A percentile compares a stretch with the other conserved stretches of the same genome.
These are phyloP conservation scores for Luffa acutangula DNA, from an alignment of 306 rosid species.

Conservation along the genomic window DNA sequence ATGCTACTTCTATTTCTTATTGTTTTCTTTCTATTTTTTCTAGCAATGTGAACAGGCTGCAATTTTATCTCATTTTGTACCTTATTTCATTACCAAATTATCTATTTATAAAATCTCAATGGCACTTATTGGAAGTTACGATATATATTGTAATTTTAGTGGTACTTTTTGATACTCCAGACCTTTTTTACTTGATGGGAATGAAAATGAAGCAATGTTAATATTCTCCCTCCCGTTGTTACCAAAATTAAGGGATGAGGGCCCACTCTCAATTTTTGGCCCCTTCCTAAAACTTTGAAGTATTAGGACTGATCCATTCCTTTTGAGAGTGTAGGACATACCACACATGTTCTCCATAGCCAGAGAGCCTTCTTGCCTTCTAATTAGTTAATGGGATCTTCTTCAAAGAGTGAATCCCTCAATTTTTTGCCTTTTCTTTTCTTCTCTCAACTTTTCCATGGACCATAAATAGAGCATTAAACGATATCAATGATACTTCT, in stretches of 20 bases:
- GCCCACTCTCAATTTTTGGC: neutral
- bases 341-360: neutral
- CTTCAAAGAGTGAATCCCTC: neutral
- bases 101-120: neutral
- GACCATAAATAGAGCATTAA: neutral
- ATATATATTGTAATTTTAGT: neutral
- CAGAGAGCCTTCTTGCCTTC: no score
- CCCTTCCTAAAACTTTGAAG: neutral
- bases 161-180: neutral
- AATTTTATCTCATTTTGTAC: neutral
- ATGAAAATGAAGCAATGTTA: neutral
- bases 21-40: neutral
- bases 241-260: neutral
- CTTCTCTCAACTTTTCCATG: neutral
- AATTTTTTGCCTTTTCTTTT: neutral
- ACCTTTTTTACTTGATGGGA: neutral
- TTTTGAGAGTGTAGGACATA: neutral
- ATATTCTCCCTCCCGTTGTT: neutral
- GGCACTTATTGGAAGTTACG: neutral
- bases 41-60: neutral
- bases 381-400: no score
- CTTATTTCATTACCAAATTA: neutral
- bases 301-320: neutral
- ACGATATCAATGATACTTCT: neutral
- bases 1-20: conserved; percentile 11